These are phyloP conservation scores for Stachybotrys chlorohalonatus DNA, from an alignment of 2,329 filamentous ascomycete genomes.

Conservation along the genomic window DNA sequence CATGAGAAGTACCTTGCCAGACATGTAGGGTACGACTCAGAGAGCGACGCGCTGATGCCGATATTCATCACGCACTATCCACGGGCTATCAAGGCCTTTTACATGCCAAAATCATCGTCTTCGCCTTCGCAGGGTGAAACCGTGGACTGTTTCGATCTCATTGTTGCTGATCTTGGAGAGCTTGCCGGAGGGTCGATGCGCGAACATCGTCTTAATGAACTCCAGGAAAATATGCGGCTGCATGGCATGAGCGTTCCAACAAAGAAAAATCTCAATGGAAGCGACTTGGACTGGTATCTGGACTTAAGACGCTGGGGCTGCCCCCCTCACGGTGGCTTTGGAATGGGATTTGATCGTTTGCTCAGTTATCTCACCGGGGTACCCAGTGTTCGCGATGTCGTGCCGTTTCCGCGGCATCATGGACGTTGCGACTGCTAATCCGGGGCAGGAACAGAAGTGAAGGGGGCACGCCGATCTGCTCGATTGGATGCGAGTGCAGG, in stretches of 20 bases:
- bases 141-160: conserved; percentile 82
- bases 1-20: conserved; percentile 85
- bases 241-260: conserved; percentile 48
- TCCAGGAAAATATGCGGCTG: conserved; percentile 61
- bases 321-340: conserved; percentile 85
- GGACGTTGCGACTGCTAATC: conserved; percentile 50
- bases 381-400: conserved; percentile 73
- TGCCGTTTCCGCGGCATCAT: conserved; percentile 73
- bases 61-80: conserved; percentile 94
- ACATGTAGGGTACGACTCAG: conserved; percentile 41
- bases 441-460: neutral
- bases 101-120: conserved; percentile 34
- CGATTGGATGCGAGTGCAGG: neutral
- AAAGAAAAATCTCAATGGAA: conserved; percentile 16
- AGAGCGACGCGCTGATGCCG: conserved; percentile 46
- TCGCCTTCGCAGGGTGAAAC: conserved; percentile 35
- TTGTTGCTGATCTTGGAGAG: conserved; percentile 80
- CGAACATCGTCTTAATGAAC: conserved; percentile 63
- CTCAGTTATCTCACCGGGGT: conserved; percentile 77
- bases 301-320: conserved; percentile 87
- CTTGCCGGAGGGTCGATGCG: conserved; percentile 83
- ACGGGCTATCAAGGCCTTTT: conserved; percentile 84
- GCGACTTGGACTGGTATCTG: conserved; percentile 68
- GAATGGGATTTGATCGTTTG: conserved; percentile 80
- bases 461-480: neutral